Conservation (phyloP, 2,329 filamentous ascomycete species). For the Escovopsis weberi region DNA sequence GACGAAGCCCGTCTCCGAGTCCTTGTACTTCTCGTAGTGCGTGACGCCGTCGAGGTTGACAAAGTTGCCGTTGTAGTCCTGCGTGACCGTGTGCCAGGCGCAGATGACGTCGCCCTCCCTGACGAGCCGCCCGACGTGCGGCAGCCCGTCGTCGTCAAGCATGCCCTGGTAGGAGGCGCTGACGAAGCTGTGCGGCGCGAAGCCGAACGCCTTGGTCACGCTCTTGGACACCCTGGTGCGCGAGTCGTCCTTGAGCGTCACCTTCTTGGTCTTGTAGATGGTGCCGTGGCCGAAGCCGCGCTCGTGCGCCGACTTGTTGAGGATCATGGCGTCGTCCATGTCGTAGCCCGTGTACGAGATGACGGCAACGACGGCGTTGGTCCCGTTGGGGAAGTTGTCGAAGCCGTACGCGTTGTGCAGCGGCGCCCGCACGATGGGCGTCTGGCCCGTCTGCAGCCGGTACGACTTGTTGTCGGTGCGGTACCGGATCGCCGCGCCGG, state of each 20-base stretch:
- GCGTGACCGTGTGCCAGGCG: conserved; percentile 78
- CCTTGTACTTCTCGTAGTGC: conserved; percentile 89
- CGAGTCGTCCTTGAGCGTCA: conserved; percentile 69
- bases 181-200: conserved; percentile 62
- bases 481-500: conserved; percentile 68
- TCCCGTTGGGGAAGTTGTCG: conserved; percentile 96
- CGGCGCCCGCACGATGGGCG: conserved; percentile 79
- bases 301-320: conserved; percentile 95
- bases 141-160: conserved; percentile 79
- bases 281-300: conserved; percentile 90
- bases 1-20: conserved; percentile 72
- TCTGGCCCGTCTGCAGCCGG: conserved; percentile 87
- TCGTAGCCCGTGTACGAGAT: conserved; percentile 98
- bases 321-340: conserved; percentile 99
- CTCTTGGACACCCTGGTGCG: conserved; percentile 51
- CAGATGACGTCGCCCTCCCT: conserved; percentile 72
- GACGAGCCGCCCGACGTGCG: conserved; percentile 63
- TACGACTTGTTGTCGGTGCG: conserved; percentile 97
- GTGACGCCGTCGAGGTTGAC: conserved; percentile 78
- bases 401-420: conserved; percentile 93
- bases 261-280: conserved; percentile 95
- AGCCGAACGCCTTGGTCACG: conserved; percentile 76
- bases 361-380: conserved; percentile 89
- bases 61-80: conserved; percentile 62
- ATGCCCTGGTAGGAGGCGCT: conserved; percentile 55